These are phyloP conservation scores for Paramecium caudatum DNA, from an alignment of 73 alveolate genomes.

Conservation along the genomic window DNA sequence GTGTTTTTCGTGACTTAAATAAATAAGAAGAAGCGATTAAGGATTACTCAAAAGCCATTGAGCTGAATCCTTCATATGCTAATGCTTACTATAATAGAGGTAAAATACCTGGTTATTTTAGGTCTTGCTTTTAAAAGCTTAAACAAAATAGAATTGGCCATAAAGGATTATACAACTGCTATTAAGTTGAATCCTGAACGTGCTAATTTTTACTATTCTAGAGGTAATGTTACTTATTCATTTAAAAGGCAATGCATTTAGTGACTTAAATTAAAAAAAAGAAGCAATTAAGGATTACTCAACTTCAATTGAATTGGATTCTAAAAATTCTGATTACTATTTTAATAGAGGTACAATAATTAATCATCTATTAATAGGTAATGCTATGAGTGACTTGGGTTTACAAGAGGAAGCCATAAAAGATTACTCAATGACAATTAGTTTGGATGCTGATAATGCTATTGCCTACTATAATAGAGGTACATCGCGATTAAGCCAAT, in stretches of 20 bases:
- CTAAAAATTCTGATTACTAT: neutral
- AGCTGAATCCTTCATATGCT: neutral
- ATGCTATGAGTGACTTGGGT: neutral
- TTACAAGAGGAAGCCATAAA: neutral
- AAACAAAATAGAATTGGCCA: neutral
- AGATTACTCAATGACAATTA: neutral
- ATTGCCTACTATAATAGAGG: constrained; percentile 14
- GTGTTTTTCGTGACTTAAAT: neutral
- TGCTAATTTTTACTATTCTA: neutral
- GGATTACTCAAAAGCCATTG: constrained; percentile 9
- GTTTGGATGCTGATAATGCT: neutral
- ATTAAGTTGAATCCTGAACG: neutral
- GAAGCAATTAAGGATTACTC: neutral
- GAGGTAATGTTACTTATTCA: neutral
- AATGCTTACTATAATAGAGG: constrained; percentile 26
- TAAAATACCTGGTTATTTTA: neutral
- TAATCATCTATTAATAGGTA: neutral
- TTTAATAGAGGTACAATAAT: neutral
- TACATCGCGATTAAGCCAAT: too few relatives aligned
- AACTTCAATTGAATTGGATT: neutral
- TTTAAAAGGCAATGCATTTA: neutral
- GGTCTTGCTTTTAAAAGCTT: neutral
- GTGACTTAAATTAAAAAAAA: neutral
- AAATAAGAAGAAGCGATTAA: neutral
- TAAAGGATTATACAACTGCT: neutral